Evolutionary conservation across 306 rosid genomes (phyloP).

Genomic region (Crotalaria pallida): DNA sequence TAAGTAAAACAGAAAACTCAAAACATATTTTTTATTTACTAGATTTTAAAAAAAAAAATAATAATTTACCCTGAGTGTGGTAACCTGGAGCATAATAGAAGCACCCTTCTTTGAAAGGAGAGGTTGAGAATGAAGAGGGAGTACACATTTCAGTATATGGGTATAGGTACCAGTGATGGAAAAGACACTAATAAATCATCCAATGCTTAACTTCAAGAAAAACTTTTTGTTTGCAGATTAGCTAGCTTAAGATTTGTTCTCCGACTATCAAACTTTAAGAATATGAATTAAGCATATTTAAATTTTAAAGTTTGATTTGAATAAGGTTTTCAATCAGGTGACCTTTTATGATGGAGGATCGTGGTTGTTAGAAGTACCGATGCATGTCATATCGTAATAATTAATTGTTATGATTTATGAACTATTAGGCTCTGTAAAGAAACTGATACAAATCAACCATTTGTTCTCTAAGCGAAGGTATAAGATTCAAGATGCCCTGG

Average conservation of each 20-base stretch:
- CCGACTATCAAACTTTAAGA: background rate
- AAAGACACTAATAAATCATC: constrained; percentile 2
- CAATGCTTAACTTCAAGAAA: background rate
- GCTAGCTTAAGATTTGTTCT: background rate
- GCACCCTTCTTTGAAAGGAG: no score
- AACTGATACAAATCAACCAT: background rate
- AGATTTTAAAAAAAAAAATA: no score
- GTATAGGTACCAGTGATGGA: constrained; percentile 16
- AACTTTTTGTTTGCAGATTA: background rate
- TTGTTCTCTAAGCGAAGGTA: constrained; percentile 15
- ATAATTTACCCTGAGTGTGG: no score
- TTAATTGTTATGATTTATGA: background rate
- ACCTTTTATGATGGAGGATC: background rate
- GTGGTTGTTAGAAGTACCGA: background rate
- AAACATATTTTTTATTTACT: no score
- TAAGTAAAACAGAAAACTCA: no score
- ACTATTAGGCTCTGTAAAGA: background rate
- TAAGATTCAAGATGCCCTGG: constrained; percentile 30
- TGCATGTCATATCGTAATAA: background rate
- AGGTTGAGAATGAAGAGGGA: background rate
- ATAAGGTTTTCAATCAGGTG: background rate
- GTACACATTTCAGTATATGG: background rate
- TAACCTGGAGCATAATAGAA: no score
- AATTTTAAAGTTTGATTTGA: background rate
- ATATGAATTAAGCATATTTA: background rate